phyloP scores from a whole-genome alignment of 371 early-diverging fungal genomes.

The Nematocida sp. region DNA sequence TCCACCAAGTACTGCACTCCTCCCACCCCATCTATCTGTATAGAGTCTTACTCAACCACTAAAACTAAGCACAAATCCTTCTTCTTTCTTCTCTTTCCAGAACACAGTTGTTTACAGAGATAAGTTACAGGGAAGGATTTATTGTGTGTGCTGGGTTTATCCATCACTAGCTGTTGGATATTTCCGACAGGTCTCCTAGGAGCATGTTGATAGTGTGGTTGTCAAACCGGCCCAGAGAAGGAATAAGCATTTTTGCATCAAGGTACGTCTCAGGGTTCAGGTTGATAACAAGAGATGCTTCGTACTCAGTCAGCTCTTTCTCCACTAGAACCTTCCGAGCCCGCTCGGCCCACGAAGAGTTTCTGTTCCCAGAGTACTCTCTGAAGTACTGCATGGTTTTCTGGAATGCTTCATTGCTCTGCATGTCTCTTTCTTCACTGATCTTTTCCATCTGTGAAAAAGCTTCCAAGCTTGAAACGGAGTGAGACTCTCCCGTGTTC shows the following conservation, averaged over 20 bases:
- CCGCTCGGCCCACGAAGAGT: constrained; percentile 25
- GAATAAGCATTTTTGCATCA: constrained; percentile 45
- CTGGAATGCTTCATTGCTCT: constrained; percentile 18
- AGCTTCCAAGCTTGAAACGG: constrained; percentile 27
- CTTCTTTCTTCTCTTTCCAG: not conserved
- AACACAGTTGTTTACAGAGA: not conserved
- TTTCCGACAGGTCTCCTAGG: constrained; percentile 15
- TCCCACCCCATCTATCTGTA: too few relatives aligned
- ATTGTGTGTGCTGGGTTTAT: not conserved
- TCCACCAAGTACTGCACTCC: too few relatives aligned
- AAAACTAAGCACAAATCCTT: too few relatives aligned
- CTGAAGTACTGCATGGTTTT: constrained; percentile 28
- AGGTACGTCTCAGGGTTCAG: constrained; percentile 36
- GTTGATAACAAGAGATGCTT: constrained; percentile 33
- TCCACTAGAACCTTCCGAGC: constrained; percentile 5
- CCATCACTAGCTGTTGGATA: not conserved
- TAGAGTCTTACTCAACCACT: too few relatives aligned
- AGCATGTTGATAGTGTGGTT: constrained; percentile 28
- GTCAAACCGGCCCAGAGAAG: constrained; percentile 20
- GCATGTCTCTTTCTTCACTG: constrained; percentile 3
- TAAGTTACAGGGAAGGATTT: not conserved
- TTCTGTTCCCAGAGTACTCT: not conserved
- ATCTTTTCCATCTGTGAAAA: constrained; percentile 13
- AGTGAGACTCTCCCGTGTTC: not conserved
- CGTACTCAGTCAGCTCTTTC: constrained; percentile 25